Base-by-base conservation (phyloP, 805 yeast genomes). In the Candida pseudofarinosa region DNA sequence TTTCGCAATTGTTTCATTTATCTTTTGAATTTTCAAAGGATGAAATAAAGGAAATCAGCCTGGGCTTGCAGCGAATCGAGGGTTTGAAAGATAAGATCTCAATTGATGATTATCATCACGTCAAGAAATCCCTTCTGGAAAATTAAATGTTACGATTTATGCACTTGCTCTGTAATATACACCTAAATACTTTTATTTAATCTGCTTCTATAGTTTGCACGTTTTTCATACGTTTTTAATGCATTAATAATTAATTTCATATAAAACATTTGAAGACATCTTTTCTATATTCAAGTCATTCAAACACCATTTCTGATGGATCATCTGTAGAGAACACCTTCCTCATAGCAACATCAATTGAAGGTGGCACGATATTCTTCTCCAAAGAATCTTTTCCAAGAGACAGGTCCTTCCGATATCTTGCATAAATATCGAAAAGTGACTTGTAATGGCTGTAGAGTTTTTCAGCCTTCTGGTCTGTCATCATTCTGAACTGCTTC, bases 401-500 rank as follows among this genome's bases (percentile, higher is more conserved):
- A 12, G 65, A 47, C 7, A 49, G 51, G n/a, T 39, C 44, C 17
- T 34, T 40, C 39, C 48, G 36, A 53, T 62, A 60, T 51, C 67
- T 37, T 35, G 49, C 47, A 44, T 55, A 63, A 13, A 70, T 40
- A 35, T 54, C 50, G 33, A 52, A 63, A 18, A 81, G 59, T 5
- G 69, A 64, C 2, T 68, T 62, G 48, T 75, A 74, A 34, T 61
- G 63, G 13, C 62, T 53, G 23, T 64, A 60, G 2, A 83, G 60
- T 16, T 70, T 63, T 37, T 73, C 71, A 0, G 81, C 76, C 41
- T 73, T 74, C 2, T 71, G 55, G 7, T 69, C 72, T 2, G 85
- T 81, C 73, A 84, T 71, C 48, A 71, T 65, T 42, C 77, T 79
- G 48, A 85, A 71, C 43, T 82, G 83, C 40, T 74, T 69, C 19